These are phyloP conservation scores for Diaporthe sp. DNA, from an alignment of 2,329 filamentous ascomycete species.

Conservation along the genomic window DNA sequence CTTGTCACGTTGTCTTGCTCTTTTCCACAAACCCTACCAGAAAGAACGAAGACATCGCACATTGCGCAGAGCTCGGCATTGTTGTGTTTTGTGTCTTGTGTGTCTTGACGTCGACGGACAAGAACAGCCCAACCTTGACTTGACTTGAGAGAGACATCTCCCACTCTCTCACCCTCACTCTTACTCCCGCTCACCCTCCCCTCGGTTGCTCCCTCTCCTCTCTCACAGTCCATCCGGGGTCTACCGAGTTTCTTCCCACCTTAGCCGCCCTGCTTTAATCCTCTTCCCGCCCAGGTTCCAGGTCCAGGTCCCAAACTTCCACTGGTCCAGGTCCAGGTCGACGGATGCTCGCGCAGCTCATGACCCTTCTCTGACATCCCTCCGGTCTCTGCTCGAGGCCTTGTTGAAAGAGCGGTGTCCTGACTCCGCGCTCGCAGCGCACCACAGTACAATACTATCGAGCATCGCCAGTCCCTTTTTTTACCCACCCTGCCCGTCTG, in stretches of 20 bases:
- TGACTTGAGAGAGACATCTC: not conserved
- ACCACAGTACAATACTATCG: slow-evolving; percentile 59
- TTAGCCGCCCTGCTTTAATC: slow-evolving; percentile 35
- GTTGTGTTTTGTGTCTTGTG: slow-evolving; percentile 3
- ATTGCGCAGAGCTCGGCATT: slow-evolving; percentile 24
- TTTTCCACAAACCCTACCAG: slow-evolving; percentile 46
- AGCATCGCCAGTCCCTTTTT: slow-evolving; percentile 50
- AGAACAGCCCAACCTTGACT: slow-evolving; percentile 15
- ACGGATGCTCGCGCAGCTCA: slow-evolving; percentile 39
- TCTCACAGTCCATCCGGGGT: slow-evolving; percentile 20
- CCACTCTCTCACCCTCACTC: not conserved
- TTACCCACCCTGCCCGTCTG: slow-evolving; percentile 42
- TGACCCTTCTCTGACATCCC: slow-evolving; percentile 50
- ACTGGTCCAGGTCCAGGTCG: slow-evolving; percentile 36
- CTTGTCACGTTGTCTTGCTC: slow-evolving; percentile 40
- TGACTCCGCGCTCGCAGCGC: slow-evolving; percentile 47
- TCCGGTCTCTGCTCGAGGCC: slow-evolving; percentile 39
- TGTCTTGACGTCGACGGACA: slow-evolving; percentile 22
- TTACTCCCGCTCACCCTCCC: not conserved
- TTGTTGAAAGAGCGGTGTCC: slow-evolving; percentile 58
- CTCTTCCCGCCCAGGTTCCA: slow-evolving; percentile 44
- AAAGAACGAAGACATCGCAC: slow-evolving; percentile 28
- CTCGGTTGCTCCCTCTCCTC: not conserved
- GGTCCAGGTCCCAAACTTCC: not conserved
- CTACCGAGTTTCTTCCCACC: slow-evolving; percentile 32